Evolutionary conservation across 768 basidiomycete genomes (phyloP), one percentile per base, ranked within the genome.

Genomic region (Suillus americanus): DNA sequence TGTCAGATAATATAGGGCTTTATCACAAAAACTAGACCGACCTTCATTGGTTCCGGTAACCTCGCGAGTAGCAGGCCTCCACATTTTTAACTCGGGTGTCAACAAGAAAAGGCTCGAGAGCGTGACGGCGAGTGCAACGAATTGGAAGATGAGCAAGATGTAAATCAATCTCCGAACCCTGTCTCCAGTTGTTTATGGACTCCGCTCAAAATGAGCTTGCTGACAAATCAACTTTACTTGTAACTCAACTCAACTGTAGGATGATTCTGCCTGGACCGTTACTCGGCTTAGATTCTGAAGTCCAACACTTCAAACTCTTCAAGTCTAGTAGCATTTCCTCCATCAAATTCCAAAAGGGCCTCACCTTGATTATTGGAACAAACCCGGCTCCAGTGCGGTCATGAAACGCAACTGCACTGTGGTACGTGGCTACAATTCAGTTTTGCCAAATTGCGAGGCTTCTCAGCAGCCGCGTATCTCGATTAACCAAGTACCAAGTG

Each of bases 41-140:
- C 94, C 91, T 53, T 97, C 95, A 70, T 97, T 97, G 25, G 95
- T 96, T 64, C 95, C 95, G 45, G 92, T 92, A 35, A 95, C 91
- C 78, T 94, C 90, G 69, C 88, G 88, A 64, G 93, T 93, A 67
- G 93, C 91, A 63, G 92, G 92, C 78, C 89, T 89, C 91, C 92
- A 94, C 92, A 94, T 93, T 67, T 68, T 73, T 77, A 75, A 72
- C 77, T 28, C 25, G 23, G 23, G 28, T 18, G 14, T 38, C 10
- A 59, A 59, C 25, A 40, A 25, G n/a, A 38, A 23, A 25, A 78
- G 77, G 79, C 79, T 79, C 78, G 66, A 67, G 48, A 60, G 37
- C 64, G 63, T n/a, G 61, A 51, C 5, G 63, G 65, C 59, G 64
- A 73, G 64, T 41, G 64, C 61, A 64, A 38, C 35, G 64, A 65